Evolutionary conservation across 1,284 basidiomycete species (phyloP).

Genomic region (Marasmius tenuissimus): DNA sequence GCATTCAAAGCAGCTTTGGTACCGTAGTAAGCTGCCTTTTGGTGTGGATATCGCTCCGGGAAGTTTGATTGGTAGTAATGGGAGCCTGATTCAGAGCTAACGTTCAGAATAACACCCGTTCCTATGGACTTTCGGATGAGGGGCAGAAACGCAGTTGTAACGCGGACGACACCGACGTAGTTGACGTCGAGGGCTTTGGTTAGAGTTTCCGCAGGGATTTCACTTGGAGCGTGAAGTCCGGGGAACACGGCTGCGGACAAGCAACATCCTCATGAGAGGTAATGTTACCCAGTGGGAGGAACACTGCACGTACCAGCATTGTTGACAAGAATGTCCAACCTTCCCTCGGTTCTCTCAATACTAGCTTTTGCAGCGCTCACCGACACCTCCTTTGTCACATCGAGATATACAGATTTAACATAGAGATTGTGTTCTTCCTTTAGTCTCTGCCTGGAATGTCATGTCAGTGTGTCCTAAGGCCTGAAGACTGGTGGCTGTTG

Average conservation of each 20-base stretch:
- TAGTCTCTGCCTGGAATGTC: constrained; percentile 19
- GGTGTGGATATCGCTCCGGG: neutral
- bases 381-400: constrained; percentile 33
- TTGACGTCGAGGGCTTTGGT: constrained; percentile 38
- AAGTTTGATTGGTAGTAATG: constrained; percentile 15
- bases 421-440: constrained; percentile 26
- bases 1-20: constrained; percentile 17
- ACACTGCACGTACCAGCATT: constrained; percentile 37
- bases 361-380: constrained; percentile 31
- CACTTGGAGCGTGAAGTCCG: constrained; percentile 22
- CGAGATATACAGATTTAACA: constrained; percentile 34
- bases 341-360: constrained; percentile 41
- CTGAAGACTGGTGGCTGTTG: neutral
- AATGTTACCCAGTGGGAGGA: neutral
- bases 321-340: constrained; percentile 47
- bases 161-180: constrained; percentile 38
- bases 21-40: constrained; percentile 12
- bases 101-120: constrained; percentile 21
- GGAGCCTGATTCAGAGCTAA: neutral
- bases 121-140: constrained; percentile 27
- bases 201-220: constrained; percentile 29
- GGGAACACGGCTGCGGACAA: constrained; percentile 27
- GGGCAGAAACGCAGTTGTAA: constrained; percentile 33
- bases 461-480: neutral
- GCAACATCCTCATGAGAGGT: neutral